Evolutionary conservation across 2,329 filamentous ascomycete species (phyloP).

Genomic region (Lachnellula cervina): DNA sequence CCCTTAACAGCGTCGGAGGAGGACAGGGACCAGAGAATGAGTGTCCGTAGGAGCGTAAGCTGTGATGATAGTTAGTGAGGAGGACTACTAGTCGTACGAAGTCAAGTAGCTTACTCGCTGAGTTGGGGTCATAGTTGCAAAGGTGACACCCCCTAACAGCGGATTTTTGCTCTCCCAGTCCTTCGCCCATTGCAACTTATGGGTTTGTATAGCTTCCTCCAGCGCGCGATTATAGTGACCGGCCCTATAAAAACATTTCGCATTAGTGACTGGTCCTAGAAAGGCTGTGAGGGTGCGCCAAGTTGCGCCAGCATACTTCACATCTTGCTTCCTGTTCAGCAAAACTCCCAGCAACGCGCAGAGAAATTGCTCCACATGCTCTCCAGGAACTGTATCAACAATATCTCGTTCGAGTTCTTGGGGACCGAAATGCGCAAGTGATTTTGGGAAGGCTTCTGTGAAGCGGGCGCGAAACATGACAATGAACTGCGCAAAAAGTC

Average conservation of each 20-base stretch:
- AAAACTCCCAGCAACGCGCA: constrained; percentile 85
- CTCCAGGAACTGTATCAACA: constrained; percentile 69
- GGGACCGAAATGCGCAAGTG: constrained; percentile 82
- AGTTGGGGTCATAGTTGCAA: constrained; percentile 74
- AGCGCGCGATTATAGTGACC: constrained; percentile 90
- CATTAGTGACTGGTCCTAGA: constrained; percentile 8
- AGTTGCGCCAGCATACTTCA: constrained; percentile 67
- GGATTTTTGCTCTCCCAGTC: constrained; percentile 82
- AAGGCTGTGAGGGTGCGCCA: neutral
- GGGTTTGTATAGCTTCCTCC: constrained; percentile 82
- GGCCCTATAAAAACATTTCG: constrained; percentile 51
- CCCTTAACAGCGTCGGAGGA: constrained; percentile 79
- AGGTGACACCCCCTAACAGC: constrained; percentile 72
- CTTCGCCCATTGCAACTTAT: constrained; percentile 83
- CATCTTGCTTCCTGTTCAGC: constrained; percentile 95
- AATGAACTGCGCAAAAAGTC: constrained; percentile 66
- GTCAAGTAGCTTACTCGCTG: constrained; percentile 60
- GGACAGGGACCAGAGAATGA: constrained; percentile 83
- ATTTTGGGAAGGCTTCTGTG: constrained; percentile 81
- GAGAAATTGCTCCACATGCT: constrained; percentile 80
- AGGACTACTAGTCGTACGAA: neutral
- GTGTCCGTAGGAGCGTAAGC: constrained; percentile 76
- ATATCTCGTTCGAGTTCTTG: constrained; percentile 92
- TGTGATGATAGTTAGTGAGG: constrained; percentile 35
- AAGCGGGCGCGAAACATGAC: constrained; percentile 98